Conservation (phyloP, 1,284 basidiomycete species). For the Serendipita sp. region DNA sequence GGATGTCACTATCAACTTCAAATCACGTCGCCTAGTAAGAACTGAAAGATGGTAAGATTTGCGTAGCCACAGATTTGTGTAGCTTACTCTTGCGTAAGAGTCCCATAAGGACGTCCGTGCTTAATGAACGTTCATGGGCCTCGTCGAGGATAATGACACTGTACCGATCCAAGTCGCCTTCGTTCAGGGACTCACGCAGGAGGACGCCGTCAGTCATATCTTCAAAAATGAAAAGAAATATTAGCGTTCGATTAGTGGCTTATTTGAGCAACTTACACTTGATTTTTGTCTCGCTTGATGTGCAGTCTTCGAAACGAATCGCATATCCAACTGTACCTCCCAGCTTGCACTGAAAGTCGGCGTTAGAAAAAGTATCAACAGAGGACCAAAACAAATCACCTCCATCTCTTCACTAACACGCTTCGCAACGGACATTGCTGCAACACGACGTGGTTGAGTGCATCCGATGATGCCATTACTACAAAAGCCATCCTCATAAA, state of each 20-base stretch:
- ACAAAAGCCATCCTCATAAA: conserved; percentile 94
- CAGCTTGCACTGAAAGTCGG: conserved; percentile 52
- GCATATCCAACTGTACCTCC: conserved; percentile 87
- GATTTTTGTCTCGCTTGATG: conserved; percentile 81
- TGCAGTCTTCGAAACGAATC: conserved; percentile 96
- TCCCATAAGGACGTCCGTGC: conserved; percentile 96
- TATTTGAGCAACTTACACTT: conserved; percentile 50
- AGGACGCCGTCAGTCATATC: conserved; percentile 98
- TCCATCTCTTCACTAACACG: conserved; percentile 90
- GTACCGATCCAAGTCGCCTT: conserved; percentile 89
- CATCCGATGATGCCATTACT: conserved; percentile 81
- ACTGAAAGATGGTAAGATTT: conserved; percentile 34
- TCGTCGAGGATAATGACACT: conserved; percentile 94
- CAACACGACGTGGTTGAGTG: conserved; percentile 92
- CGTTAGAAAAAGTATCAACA: neutral
- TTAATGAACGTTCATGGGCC: conserved; percentile 90
- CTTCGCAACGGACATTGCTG: conserved; percentile 97
- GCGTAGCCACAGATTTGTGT: neutral
- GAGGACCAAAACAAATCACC: conserved; percentile 15
- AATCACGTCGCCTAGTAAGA: conserved; percentile 75
- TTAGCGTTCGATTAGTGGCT: neutral
- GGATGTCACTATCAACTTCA: conserved; percentile 95
- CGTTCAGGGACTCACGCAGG: conserved; percentile 87
- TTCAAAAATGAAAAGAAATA: conserved; percentile 1
- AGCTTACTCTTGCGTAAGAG: conserved; percentile 75